Conservation (phyloP, 176 grass and related monocot species). For the Paspalum vaginatum region DNA sequence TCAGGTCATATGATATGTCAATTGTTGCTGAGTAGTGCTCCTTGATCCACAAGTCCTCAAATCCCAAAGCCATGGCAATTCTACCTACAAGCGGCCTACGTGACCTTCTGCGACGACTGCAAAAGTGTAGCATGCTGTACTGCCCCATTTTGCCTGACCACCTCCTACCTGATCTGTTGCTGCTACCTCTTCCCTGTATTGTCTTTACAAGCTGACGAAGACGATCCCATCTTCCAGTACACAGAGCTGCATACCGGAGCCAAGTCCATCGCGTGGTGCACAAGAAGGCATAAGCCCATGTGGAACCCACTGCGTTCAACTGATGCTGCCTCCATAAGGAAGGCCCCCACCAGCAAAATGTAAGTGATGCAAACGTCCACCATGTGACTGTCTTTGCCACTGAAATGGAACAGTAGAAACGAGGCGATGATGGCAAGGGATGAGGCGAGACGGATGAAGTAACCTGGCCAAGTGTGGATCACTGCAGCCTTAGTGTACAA, state of each 20-base stretch:
- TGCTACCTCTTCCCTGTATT: background rate
- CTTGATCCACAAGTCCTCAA: constrained; percentile 2
- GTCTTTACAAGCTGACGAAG: background rate
- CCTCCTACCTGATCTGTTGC: background rate
- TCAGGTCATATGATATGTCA: background rate
- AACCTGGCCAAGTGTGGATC: constrained; percentile 33
- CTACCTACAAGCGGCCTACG: background rate
- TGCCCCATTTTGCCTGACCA: constrained; percentile 33
- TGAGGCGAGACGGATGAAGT: constrained; percentile 34
- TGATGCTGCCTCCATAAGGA: background rate
- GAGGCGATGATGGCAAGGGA: constrained; percentile 3
- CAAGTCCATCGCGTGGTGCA: constrained; percentile 20
- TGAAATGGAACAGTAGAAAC: constrained; percentile 16
- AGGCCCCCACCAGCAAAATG: constrained; percentile 44
- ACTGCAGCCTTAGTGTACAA: constrained; percentile 56
- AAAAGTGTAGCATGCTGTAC: constrained; percentile 24
- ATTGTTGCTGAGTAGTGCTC: background rate
- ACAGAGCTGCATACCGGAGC: constrained; percentile 14
- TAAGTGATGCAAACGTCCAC: constrained; percentile 51
- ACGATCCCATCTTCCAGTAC: constrained; percentile 14
- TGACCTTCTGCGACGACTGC: background rate
- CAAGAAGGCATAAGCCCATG: constrained; percentile 28
- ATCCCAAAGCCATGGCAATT: background rate
- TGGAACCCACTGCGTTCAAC: background rate
- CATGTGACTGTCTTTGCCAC: background rate